Conservation (phyloP, 73 alveolate genomes). For the Paraurostyla sp. region DNA sequence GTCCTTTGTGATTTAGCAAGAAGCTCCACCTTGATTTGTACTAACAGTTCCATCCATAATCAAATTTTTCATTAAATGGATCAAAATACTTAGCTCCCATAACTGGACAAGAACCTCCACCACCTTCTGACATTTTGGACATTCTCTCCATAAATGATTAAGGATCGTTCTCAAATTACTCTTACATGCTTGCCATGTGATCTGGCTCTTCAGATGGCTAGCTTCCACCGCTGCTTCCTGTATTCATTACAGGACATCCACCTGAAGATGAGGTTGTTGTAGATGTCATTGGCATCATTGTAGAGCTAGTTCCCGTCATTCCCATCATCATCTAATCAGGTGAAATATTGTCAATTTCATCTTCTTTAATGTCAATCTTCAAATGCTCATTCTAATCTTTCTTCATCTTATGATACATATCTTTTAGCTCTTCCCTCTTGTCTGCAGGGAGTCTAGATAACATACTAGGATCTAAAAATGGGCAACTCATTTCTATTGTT, state of each 20-base stretch:
- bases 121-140: conserved; percentile 29
- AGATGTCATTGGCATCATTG: background rate
- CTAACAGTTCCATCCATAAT: conserved; percentile 25
- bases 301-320: background rate
- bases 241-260: background rate
- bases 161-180: conserved; percentile 43
- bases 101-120: conserved; percentile 61
- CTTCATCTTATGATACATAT: conserved; percentile 4
- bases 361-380: conserved; percentile 33
- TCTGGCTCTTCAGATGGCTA: background rate
- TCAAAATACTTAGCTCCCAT: conserved; percentile 50
- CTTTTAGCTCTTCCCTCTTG: conserved; percentile 31
- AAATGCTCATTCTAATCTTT: conserved; percentile 8
- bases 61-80: conserved; percentile 38
- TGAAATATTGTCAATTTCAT: background rate
- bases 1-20: conserved; percentile 28
- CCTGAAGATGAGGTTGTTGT: background rate
- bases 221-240: conserved; percentile 28
- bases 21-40: conserved; percentile 59
- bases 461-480: conserved; percentile 28
- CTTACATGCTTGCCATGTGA: background rate
- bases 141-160: conserved; percentile 45
- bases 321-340: conserved; percentile 33
- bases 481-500: conserved; percentile 16
- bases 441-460: conserved; percentile 22